Evolutionary conservation across 1,284 basidiomycete species (phyloP).

Genomic region (Heliocybe sulcata): DNA sequence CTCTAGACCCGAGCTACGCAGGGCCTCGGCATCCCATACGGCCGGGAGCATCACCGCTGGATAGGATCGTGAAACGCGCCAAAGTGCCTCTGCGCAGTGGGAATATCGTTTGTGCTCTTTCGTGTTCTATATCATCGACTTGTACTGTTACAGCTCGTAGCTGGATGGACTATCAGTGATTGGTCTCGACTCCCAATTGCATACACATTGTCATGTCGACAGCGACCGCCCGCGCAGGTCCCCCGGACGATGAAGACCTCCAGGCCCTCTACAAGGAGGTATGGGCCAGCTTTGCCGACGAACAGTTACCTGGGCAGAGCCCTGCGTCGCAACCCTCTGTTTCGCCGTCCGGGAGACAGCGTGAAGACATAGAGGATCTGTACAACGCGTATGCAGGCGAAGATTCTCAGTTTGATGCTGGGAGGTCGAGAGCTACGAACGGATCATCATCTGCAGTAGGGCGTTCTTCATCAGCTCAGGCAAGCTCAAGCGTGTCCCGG

Average conservation of each 20-base stretch:
- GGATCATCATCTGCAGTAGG: neutral
- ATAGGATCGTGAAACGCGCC: neutral
- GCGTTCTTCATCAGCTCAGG: neutral
- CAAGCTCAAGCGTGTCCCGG: neutral
- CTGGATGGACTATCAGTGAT: neutral
- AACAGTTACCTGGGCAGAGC: conserved; percentile 30
- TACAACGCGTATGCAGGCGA: conserved; percentile 22
- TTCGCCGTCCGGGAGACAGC: conserved; percentile 20
- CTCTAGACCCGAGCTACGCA: neutral
- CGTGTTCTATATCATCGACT: no score
- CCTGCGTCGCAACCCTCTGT: conserved; percentile 10
- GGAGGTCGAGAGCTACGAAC: neutral
- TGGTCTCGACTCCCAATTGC: neutral
- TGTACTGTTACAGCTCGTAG: no score
- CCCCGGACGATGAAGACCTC: conserved; percentile 58
- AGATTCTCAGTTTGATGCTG: conserved; percentile 6
- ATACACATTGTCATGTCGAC: conserved; percentile 2
- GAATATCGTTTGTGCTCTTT: neutral
- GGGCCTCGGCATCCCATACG: neutral
- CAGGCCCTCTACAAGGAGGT: conserved; percentile 67
- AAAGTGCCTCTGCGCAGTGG: neutral
- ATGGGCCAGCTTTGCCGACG: conserved; percentile 53
- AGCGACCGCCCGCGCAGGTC: conserved; percentile 17
- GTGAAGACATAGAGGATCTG: conserved; percentile 18
- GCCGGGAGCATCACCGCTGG: neutral